Evolutionary conservation across 495 filamentous ascomycete genomes (phyloP).

Genomic region (Penicillium lividum): DNA sequence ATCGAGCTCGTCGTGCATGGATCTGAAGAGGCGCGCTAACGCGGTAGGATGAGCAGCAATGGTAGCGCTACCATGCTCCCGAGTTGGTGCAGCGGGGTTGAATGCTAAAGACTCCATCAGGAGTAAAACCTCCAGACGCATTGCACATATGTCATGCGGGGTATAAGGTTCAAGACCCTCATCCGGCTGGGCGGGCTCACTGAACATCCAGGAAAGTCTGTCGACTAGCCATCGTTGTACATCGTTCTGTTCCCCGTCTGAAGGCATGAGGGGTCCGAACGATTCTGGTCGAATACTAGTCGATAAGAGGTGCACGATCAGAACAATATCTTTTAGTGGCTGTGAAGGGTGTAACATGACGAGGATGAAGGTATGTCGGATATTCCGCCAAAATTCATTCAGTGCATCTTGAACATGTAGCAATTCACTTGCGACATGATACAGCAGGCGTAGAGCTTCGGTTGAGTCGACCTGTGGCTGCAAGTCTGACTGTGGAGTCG

Average conservation of each 20-base stretch:
- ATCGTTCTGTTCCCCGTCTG: constrained; percentile 50
- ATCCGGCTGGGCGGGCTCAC: constrained; percentile 52
- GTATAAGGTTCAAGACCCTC: constrained; percentile 51
- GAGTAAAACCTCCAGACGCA: constrained; percentile 58
- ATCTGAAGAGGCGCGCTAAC: constrained; percentile 59
- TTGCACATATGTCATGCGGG: constrained; percentile 49
- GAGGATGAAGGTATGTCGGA: constrained; percentile 63
- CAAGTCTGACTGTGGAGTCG: constrained; percentile 39
- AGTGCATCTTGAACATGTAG: constrained; percentile 41
- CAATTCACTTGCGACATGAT: constrained; percentile 56
- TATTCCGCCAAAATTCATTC: constrained; percentile 58
- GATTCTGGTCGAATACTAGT: constrained; percentile 58
- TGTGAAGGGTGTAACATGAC: constrained; percentile 62
- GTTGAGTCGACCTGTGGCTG: constrained; percentile 54
- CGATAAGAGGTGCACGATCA: constrained; percentile 57
- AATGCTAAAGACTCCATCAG: constrained; percentile 55
- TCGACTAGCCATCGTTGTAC: constrained; percentile 63
- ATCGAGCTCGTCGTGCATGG: constrained; percentile 65
- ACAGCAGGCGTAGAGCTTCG: constrained; percentile 58
- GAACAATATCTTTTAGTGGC: constrained; percentile 59
- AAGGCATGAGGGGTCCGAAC: constrained; percentile 61
- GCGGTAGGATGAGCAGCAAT: constrained; percentile 56
- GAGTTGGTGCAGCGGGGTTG: constrained; percentile 34
- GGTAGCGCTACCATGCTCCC: constrained; percentile 50
- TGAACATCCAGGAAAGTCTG: constrained; percentile 59